phyloP scores from a whole-genome alignment of 208 protist genomes.

The Wallacemonas sp. region DNA sequence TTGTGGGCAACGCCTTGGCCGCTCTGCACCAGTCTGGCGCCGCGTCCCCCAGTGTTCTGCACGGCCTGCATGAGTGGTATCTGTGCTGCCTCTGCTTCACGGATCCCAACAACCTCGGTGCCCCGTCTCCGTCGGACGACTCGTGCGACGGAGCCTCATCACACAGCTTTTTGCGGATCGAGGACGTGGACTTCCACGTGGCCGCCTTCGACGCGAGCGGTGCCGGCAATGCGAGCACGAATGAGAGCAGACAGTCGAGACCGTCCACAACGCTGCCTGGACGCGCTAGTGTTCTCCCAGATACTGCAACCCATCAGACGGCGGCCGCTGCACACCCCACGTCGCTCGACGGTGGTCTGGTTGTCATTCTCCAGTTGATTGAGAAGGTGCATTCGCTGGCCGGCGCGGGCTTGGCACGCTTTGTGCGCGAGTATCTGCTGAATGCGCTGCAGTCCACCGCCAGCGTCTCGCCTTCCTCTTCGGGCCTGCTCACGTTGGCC shows the following conservation, averaged over 20 bases:
- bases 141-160: neutral
- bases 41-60: neutral
- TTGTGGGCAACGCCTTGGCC: constrained; percentile 2
- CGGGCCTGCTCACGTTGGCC: too few relatives aligned
- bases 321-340: neutral
- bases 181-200: constrained; percentile 5
- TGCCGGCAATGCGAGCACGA: too few relatives aligned
- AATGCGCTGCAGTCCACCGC: neutral
- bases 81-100: neutral
- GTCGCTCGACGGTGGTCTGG: neutral
- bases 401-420: neutral
- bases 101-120: neutral
- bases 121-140: neutral
- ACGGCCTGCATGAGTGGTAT: constrained; percentile 10
- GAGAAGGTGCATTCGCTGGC: neutral
- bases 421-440: neutral
- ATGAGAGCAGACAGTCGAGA: neutral
- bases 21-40: neutral
- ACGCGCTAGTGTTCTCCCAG: too few relatives aligned
- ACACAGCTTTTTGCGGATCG: neutral
- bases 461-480: neutral
- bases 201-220: neutral
- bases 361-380: neutral
- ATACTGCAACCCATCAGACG: too few relatives aligned
- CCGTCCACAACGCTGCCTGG: neutral